Base-by-base conservation (phyloP, 2,329 filamentous ascomycete genomes). In the Colletotrichum sp. region DNA sequence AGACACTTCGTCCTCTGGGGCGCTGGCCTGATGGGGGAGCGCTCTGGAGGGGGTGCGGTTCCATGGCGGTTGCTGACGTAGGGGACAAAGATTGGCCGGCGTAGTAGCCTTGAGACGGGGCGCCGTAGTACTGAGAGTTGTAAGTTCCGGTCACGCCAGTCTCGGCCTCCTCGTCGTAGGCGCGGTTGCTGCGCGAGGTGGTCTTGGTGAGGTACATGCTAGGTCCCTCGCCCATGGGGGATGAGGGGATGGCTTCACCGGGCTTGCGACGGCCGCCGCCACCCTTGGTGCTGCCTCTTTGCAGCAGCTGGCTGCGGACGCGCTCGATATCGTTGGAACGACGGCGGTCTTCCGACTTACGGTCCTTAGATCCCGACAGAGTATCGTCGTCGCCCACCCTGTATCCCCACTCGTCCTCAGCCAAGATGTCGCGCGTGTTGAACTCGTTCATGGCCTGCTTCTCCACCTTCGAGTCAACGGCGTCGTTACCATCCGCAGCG, bases 211-310 rank as follows among this genome's bases (percentile, higher is more conserved):
- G 78, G 69, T 78, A 82, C 32, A 78, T 78, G 68, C 71, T 81
- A 21, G 78, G 34, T 81, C 81, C 7, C 74, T 81, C 74, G 79
- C 81, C 67, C 9, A 81, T 36, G 3, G 82, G 81, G 36, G 83
- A 81, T 5, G 83, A 79, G 10, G 87, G 85, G 10, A 88, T 79
- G 2, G 83, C 84, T 63, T 90, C 88, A 71, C 89, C 89, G 10
- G 88, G 87, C 80, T 85, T 87, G 78, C 89, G 87, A 39, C 88
- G 87, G 52, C 89, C 89, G 30, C 87, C 85, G 30, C 89, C 89
- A 32, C 86, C 85, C 74, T 87, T 87, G 34, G 77, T 78, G 79
- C 88, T 89, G 67, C 87, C 85, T 59, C 85, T 83, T 81, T 86
- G 86, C 69, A 82, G 78, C 30, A 85, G 82, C 64, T 84, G 82